Evolutionary conservation across 345 rosid genomes (phyloP).

Genomic region (Arabidopsis arenosa): DNA sequence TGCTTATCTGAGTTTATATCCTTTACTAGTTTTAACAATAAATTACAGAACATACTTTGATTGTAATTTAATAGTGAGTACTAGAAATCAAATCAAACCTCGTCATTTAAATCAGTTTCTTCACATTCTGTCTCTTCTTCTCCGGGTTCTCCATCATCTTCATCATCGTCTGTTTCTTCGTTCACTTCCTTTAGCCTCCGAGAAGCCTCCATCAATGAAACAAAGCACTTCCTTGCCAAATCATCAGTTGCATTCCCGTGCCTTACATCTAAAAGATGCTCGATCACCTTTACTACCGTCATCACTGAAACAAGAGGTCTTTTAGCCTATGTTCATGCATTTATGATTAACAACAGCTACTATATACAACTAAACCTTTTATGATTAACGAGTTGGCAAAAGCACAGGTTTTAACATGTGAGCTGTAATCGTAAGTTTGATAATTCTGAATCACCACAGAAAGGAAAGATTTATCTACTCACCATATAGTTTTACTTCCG

Average conservation of each 20-base stretch:
- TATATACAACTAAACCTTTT: slow-evolving; percentile 19
- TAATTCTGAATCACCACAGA: slow-evolving; percentile 12
- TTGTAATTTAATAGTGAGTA: slow-evolving; percentile 5
- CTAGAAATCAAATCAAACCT: slow-evolving; percentile 50
- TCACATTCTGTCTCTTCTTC: slow-evolving; percentile 53
- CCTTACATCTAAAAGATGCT: slow-evolving; percentile 56
- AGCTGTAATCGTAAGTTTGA: slow-evolving; percentile 13
- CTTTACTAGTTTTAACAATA: neutral
- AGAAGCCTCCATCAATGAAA: slow-evolving; percentile 66
- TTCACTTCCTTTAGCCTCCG: slow-evolving; percentile 58
- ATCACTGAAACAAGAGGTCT: slow-evolving; percentile 54
- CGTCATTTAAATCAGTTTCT: slow-evolving; percentile 56
- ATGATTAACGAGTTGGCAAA: slow-evolving; percentile 17
- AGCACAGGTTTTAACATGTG: slow-evolving; percentile 13
- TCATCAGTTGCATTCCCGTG: slow-evolving; percentile 47
- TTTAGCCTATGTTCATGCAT: slow-evolving; percentile 23
- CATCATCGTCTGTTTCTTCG: slow-evolving; percentile 63
- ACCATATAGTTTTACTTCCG: slow-evolving; percentile 78
- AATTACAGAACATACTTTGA: neutral
- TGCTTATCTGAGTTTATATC: slow-evolving; percentile 8
- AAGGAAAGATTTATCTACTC: slow-evolving; percentile 29
- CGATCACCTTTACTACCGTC: slow-evolving; percentile 65
- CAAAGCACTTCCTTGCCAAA: slow-evolving; percentile 58
- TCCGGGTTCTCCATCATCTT: slow-evolving; percentile 57
- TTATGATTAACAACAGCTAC: slow-evolving; percentile 5